Evolutionary conservation across 257 asterid species (phyloP), one percentile per base, ranked within the genome.

Genomic region (Echites panduratus): DNA sequence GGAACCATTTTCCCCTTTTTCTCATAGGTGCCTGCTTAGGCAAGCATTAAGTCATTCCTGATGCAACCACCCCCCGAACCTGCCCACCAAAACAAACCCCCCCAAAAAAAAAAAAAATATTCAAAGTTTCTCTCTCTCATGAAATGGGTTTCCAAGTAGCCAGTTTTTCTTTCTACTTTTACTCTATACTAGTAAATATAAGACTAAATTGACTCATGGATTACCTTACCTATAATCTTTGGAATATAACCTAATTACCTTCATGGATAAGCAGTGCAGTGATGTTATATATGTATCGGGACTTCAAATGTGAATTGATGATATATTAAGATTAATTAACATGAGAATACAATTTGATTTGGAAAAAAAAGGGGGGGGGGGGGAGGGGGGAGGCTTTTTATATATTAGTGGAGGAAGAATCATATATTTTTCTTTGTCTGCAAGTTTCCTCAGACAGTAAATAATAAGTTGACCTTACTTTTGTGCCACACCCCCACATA

Each of bases 31-130:
- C 62, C 84, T 78, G 92, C 89, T 87, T 81, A 89, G 70, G 71
- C 54, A 78, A 89, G 96, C 96, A 83, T 85, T 49, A 47, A 17
- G 84, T 93, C 97, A 88, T 81, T 73, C 59, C 64, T 91, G 91
- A 93, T 82, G 97, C 85, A 83, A 85, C 69, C 86, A 74, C 9
- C 0, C 45, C n/a, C 67, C 3, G n/a, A n/a, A 14, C 40, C 3
- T 4, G 40, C 65, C 7, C 66, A 12, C 4, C 48, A n/a, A n/a
- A n/a, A n/a, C n/a, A n/a, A n/a, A 5, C 64, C 27, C 32, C 22
- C 70, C 16, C n/a, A 63, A 10, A 6, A 8, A 0, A 45, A 0
- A 45, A 45, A 45, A 45, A 45, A 45, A n/a, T n/a, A n/a, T n/a
- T 8, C 49, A 9, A 32, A 9, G 0, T 45, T 9, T 12, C 68